Percentiles rank a stretch among this genome's conserved stretches.
phyloP scores from a whole-genome alignment of 73 alveolate genomes.

The Paramecium pentaurelia region DNA sequence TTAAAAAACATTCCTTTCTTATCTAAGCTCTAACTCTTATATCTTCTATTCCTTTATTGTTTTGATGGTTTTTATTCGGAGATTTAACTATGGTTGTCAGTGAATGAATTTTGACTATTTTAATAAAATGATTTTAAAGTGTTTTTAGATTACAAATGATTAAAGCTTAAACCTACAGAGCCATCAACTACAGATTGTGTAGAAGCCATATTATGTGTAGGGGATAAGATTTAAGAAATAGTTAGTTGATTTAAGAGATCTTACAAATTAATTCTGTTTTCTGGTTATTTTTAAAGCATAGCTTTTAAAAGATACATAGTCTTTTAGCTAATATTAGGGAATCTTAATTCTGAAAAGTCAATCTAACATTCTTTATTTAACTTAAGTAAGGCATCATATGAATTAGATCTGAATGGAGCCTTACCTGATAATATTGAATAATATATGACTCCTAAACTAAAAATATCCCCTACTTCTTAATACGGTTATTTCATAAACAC shows the following conservation, averaged over 20 bases:
- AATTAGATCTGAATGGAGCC: slow-evolving; percentile 38
- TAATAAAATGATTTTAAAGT: slow-evolving; percentile 1
- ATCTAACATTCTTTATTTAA: slow-evolving; percentile 37
- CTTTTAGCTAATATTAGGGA: not conserved
- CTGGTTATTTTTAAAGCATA: not conserved
- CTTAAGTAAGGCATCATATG: slow-evolving; percentile 20
- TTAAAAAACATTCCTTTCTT: not conserved
- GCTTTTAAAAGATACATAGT: not conserved
- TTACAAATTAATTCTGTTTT: not conserved
- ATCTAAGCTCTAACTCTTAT: not conserved
- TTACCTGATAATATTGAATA: slow-evolving; percentile 64
- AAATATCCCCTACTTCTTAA: slow-evolving; percentile 69
- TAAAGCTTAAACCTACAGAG: not conserved
- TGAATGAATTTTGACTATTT: not conserved
- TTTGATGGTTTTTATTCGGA: not conserved
- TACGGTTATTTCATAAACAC: slow-evolving; percentile 66
- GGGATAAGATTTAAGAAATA: not conserved
- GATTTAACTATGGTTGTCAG: not conserved
- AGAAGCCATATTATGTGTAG: not conserved
- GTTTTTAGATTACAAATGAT: slow-evolving; percentile 1
- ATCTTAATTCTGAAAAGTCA: not conserved
- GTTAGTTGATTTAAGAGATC: not conserved
- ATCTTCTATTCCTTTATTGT: not conserved
- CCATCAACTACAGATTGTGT: not conserved
- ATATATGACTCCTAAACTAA: slow-evolving; percentile 67